Percentiles rank a stretch among this genome's conserved stretches.
Conservation (phyloP, 75 land plant genomes). For the Picea sitchensis region DNA sequence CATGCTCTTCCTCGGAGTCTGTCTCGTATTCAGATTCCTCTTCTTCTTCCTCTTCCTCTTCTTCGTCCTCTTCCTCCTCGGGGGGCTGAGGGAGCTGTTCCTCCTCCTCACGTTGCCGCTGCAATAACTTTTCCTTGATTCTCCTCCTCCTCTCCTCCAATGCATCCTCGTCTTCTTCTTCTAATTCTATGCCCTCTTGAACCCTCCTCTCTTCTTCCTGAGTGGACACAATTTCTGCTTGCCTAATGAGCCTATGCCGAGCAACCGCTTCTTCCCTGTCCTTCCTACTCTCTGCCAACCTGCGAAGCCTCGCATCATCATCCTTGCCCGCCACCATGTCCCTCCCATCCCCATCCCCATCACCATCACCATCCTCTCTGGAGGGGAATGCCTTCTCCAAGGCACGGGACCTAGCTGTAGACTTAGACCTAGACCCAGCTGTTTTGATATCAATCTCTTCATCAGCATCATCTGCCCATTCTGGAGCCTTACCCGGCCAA, state of each 20-base stretch:
- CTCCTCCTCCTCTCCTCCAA: slow-evolving; percentile 58
- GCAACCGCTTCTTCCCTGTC: slow-evolving; percentile 74
- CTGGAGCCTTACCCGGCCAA: slow-evolving; percentile 97
- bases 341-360: slow-evolving; percentile 13
- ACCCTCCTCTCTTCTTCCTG: slow-evolving; percentile 65
- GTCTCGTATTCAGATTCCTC: slow-evolving; percentile 90
- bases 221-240: slow-evolving; percentile 83
- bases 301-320: slow-evolving; percentile 75
- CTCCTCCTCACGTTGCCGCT: no score
- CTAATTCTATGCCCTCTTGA: slow-evolving; percentile 49
- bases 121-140: no score
- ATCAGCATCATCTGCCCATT: slow-evolving; percentile 89
- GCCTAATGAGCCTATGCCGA: slow-evolving; percentile 74
- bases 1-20: slow-evolving; percentile 74
- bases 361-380: slow-evolving; percentile 26
- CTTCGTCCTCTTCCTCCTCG: no score
- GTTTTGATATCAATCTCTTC: slow-evolving; percentile 58
- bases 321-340: neutral
- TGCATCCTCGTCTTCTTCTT: slow-evolving; percentile 88
- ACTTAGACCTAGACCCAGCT: neutral
- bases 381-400: slow-evolving; percentile 60
- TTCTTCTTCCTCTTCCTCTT: slow-evolving; percentile 59
- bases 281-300: slow-evolving; percentile 72
- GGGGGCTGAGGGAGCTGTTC: no score
- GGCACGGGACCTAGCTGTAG: slow-evolving; percentile 13